Conservation (phyloP, 306 rosid genomes). For the Trichosanthes truncata region DNA sequence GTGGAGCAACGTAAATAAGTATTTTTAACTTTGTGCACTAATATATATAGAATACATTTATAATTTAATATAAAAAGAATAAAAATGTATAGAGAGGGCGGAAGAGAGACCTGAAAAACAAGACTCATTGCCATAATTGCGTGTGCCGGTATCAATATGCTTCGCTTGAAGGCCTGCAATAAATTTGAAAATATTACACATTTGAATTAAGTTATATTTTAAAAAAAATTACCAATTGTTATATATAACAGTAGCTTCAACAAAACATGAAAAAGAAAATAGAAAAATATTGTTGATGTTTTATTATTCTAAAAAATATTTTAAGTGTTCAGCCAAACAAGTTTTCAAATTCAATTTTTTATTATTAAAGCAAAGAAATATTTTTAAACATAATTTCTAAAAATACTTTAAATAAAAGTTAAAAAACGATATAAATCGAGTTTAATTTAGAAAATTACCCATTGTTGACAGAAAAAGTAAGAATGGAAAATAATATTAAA, state of each 20-base stretch:
- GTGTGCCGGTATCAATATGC: constrained; percentile 65
- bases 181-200: background rate
- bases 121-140: constrained; percentile 46
- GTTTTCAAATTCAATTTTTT: background rate
- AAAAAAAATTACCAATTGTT: background rate
- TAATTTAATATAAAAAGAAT: background rate
- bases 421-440: background rate
- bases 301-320: background rate
- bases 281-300: background rate
- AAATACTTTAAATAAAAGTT: too few relatives aligned
- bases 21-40: too few relatives aligned
- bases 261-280: too few relatives aligned
- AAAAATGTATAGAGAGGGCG: background rate
- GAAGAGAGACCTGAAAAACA: constrained; percentile 65
- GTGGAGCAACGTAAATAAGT: background rate
- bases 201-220: background rate
- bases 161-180: constrained; percentile 66
- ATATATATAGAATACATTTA: background rate
- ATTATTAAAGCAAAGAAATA: too few relatives aligned
- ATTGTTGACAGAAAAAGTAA: background rate
- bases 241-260: background rate
- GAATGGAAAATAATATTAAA: background rate
- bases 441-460: too few relatives aligned
- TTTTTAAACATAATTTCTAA: too few relatives aligned
- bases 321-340: background rate